These are phyloP conservation scores for Penicillium alfredii DNA, from an alignment of 495 filamentous ascomycete species.

Conservation along the genomic window DNA sequence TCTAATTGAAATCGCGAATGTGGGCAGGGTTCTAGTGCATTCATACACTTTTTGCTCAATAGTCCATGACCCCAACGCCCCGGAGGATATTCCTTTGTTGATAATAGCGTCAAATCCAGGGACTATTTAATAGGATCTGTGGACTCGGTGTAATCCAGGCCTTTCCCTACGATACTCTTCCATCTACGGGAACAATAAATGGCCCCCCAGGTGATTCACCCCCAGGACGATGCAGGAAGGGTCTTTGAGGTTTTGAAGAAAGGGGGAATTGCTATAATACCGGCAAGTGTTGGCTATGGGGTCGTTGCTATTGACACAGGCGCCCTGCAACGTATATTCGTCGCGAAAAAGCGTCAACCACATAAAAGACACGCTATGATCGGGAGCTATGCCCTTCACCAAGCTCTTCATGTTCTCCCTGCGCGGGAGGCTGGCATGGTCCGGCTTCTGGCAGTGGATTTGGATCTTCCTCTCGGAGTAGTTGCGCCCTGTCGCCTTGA, in stretches of 20 bases:
- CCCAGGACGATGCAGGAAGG: conserved; percentile 13
- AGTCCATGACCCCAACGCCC: too few species aligned
- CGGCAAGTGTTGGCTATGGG: conserved; percentile 21
- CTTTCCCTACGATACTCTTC: too few species aligned
- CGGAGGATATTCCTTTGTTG: too few species aligned
- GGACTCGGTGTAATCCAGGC: too few species aligned
- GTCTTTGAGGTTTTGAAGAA: conserved; percentile 19
- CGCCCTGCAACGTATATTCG: conserved; percentile 15
- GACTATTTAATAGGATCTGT: too few species aligned
- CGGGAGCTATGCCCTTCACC: conserved; percentile 18
- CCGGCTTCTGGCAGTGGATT: conserved; percentile 12
- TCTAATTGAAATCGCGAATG: too few species aligned
- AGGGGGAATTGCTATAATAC: conserved; percentile 22
- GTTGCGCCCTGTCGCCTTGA: conserved; percentile 15
- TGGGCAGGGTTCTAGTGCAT: too few species aligned
- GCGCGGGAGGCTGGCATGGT: conserved; percentile 10
- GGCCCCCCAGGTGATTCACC: background rate
- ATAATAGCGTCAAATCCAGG: too few species aligned
- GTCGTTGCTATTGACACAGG: conserved; percentile 12
- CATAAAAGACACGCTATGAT: conserved; percentile 25
- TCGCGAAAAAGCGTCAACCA: conserved; percentile 13
- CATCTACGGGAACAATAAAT: too few species aligned
- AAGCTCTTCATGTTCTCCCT: conserved; percentile 12
- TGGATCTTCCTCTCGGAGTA: conserved; percentile 21
- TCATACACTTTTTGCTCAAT: too few species aligned